Percentiles rank a stretch among this genome's conserved stretches.
These are phyloP conservation scores for Collybia sp. DNA, from an alignment of 768 basidiomycete species.

Conservation along the genomic window DNA sequence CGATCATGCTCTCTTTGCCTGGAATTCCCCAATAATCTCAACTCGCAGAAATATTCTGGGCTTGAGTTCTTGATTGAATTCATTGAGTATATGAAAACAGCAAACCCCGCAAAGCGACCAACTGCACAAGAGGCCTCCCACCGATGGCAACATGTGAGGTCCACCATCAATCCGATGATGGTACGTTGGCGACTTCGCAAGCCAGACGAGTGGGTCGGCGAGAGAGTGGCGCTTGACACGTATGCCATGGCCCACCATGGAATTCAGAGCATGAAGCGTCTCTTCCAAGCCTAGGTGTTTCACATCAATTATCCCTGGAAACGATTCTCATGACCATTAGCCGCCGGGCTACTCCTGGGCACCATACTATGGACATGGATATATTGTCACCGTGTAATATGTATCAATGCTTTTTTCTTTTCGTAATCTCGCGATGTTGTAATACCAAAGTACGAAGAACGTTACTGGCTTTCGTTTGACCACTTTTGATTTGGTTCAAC, in stretches of 20 bases:
- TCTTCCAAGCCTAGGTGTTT: not conserved
- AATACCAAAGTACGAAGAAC: not conserved
- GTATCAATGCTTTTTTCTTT: not conserved
- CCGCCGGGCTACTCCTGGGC: not conserved
- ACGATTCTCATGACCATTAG: not conserved
- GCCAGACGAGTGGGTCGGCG: conserved; percentile 1
- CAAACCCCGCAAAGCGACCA: conserved; percentile 17
- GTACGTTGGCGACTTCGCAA: conserved; percentile 9
- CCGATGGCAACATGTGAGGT: conserved; percentile 15
- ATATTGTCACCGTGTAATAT: not conserved
- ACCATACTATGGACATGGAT: not conserved
- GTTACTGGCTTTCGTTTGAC: no score
- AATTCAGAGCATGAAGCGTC: not conserved
- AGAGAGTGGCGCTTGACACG: not conserved
- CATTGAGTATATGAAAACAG: conserved; percentile 18
- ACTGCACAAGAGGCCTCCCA: conserved; percentile 14
- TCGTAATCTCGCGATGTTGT: not conserved
- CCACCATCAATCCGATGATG: not conserved
- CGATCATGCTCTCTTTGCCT: not conserved
- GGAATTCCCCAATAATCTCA: not conserved
- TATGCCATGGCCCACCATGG: not conserved
- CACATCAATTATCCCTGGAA: not conserved
- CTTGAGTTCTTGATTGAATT: conserved; percentile 20
- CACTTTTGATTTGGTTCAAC: no score
- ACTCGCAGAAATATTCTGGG: conserved; percentile 15